These are phyloP conservation scores for Candida pseudofarinosa DNA, from an alignment of 805 yeast genomes.

Conservation along the genomic window DNA sequence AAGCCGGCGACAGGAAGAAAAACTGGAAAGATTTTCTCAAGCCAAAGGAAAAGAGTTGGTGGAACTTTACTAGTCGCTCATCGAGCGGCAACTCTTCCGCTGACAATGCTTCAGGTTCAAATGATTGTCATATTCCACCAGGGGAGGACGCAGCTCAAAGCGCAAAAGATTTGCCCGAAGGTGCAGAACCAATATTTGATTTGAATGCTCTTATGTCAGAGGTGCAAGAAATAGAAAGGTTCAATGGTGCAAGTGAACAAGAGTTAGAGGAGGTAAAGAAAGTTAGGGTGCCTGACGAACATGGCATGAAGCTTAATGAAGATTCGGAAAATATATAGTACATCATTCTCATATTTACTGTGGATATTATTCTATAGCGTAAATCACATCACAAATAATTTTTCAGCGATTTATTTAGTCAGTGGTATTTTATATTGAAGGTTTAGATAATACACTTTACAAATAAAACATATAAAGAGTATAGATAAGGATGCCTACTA, in stretches of 20 bases:
- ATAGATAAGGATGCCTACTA: conserved; percentile 74
- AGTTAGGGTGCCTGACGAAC: conserved; percentile 10
- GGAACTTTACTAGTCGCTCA: conserved; percentile 43
- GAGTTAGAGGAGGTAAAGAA: conserved; percentile 13
- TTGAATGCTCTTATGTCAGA: conserved; percentile 41
- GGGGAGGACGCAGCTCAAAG: conserved; percentile 12
- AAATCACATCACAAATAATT: background rate
- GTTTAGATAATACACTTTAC: too few relatives aligned
- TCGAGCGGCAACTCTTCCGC: conserved; percentile 14
- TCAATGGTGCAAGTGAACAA: conserved; percentile 20
- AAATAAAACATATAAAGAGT: too few relatives aligned
- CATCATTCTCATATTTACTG: conserved; percentile 3
- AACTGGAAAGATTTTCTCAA: conserved; percentile 48
- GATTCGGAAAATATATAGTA: conserved; percentile 11
- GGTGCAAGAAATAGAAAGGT: conserved; percentile 40
- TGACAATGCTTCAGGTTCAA: conserved; percentile 33
- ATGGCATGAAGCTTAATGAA: conserved; percentile 14
- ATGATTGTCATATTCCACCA: conserved; percentile 6
- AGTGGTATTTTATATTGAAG: too few relatives aligned
- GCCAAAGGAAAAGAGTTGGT: conserved; percentile 52
- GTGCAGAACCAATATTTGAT: conserved; percentile 35
- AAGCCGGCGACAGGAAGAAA: conserved; percentile 27
- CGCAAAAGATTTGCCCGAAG: conserved; percentile 22
- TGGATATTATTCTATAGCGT: background rate
- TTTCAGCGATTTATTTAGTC: background rate